These are phyloP conservation scores for Sphaerobolus stellatus DNA, from an alignment of 1,284 basidiomycete genomes.

Conservation along the genomic window DNA sequence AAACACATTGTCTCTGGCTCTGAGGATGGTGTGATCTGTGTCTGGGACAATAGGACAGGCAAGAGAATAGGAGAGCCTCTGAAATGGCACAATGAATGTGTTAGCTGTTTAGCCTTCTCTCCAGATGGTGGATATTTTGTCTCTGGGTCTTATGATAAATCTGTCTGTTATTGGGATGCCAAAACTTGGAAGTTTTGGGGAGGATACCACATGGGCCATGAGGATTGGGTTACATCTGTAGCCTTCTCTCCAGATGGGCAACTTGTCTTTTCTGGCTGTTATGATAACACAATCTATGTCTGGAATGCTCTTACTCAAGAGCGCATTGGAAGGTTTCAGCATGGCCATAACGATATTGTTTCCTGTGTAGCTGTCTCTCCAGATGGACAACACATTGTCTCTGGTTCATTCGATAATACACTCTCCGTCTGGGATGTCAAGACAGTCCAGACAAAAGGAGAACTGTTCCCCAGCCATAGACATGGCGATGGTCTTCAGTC, in stretches of 20 bases:
- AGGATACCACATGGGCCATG: slow-evolving; percentile 12
- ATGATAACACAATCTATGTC: slow-evolving; percentile 83
- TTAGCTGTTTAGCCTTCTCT: slow-evolving; percentile 18
- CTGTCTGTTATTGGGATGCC: slow-evolving; percentile 16
- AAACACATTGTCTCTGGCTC: background rate
- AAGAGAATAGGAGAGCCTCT: background rate
- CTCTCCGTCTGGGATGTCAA: slow-evolving; percentile 79
- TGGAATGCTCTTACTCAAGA: slow-evolving; percentile 83
- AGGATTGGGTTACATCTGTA: slow-evolving; percentile 13
- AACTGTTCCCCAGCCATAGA: no score
- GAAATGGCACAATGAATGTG: slow-evolving; percentile 20
- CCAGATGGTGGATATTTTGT: slow-evolving; percentile 38
- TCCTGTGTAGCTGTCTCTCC: slow-evolving; percentile 85
- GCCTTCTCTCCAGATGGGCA: slow-evolving; percentile 30
- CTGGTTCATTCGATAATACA: slow-evolving; percentile 84
- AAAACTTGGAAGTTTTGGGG: background rate
- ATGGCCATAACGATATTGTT: slow-evolving; percentile 79
- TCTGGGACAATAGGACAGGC: slow-evolving; percentile 3
- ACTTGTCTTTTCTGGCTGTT: slow-evolving; percentile 78
- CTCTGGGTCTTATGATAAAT: slow-evolving; percentile 13
- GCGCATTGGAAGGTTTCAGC: slow-evolving; percentile 46
- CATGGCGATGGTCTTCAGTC: no score
- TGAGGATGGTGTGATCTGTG: background rate
- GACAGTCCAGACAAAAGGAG: no score
- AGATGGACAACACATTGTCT: slow-evolving; percentile 77